A percentile compares a stretch with the other conserved stretches of the same genome.
Evolutionary conservation across 345 rosid genomes (phyloP).

Genomic region (Linum trigynum): DNA sequence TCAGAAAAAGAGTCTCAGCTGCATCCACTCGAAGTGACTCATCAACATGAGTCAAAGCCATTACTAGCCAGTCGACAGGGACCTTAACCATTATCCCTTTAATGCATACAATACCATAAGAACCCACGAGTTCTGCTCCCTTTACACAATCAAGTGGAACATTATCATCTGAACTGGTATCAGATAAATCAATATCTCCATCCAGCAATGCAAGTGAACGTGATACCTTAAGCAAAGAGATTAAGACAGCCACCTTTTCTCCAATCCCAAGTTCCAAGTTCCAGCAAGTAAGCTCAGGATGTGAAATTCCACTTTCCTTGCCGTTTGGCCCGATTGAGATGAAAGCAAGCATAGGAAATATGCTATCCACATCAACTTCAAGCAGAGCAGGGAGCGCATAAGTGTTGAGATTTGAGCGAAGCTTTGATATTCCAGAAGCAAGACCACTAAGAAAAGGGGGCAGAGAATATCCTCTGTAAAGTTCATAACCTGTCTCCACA

Average conservation of each 20-base stretch:
- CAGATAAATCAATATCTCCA: conserved; percentile 69
- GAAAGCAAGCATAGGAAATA: conserved; percentile 75
- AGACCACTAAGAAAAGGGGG: conserved; percentile 73
- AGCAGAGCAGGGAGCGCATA: conserved; percentile 77
- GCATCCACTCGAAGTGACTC: conserved; percentile 91
- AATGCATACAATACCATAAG: conserved; percentile 47
- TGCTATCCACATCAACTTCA: conserved; percentile 77
- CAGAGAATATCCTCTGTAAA: conserved; percentile 57
- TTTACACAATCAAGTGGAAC: conserved; percentile 8
- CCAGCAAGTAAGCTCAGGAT: conserved; percentile 27
- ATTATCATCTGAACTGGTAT: conserved; percentile 1
- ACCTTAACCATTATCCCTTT: conserved; percentile 67
- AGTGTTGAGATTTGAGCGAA: conserved; percentile 79
- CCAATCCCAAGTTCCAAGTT: conserved; percentile 44
- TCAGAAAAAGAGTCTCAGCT: conserved; percentile 88
- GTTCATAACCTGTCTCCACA: conserved; percentile 54
- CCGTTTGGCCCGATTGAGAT: conserved; percentile 47
- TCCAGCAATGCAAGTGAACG: conserved; percentile 83
- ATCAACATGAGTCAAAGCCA: conserved; percentile 84
- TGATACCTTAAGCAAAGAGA: conserved; percentile 80
- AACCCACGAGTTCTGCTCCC: conserved; percentile 24
- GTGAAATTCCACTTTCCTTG: conserved; percentile 34
- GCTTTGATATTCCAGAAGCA: conserved; percentile 83
- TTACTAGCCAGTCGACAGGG: conserved; percentile 66
- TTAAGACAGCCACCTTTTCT: conserved; percentile 70